phyloP scores from a whole-genome alignment of 2,329 filamentous ascomycete genomes.

The Pyrenochaeta sp. region DNA sequence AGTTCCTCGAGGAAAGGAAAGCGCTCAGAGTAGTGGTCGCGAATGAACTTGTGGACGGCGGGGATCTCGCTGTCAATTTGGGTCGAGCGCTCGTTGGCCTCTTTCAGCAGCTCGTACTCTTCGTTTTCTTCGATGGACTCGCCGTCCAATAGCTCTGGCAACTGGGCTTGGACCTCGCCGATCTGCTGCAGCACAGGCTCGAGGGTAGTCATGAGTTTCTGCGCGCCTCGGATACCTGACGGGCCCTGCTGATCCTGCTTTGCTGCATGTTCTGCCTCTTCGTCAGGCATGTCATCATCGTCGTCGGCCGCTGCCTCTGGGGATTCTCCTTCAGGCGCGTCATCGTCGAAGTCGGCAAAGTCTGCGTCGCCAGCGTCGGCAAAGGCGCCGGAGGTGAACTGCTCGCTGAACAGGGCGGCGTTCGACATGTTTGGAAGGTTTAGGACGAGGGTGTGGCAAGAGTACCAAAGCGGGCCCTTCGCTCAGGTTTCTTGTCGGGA shows the following conservation, averaged over 20 bases:
- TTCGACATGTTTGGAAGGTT: no score
- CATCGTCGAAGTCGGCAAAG: conserved; percentile 42
- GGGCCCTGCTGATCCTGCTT: conserved; percentile 70
- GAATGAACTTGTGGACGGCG: conserved; percentile 93
- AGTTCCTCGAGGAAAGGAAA: conserved; percentile 93
- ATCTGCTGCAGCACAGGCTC: conserved; percentile 77
- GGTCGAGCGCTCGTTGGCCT: conserved; percentile 88
- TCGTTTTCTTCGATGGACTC: conserved; percentile 89
- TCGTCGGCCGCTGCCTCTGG: conserved; percentile 61
- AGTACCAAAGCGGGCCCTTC: no score
- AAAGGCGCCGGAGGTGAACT: conserved; percentile 70
- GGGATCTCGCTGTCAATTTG: conserved; percentile 93
- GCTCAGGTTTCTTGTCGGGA: no score
- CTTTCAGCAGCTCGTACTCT: conserved; percentile 86
- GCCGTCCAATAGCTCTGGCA: conserved; percentile 74
- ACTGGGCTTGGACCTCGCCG: conserved; percentile 61
- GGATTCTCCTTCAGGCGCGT: conserved; percentile 47
- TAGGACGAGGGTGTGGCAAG: no score
- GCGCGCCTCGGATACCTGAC: conserved; percentile 77
- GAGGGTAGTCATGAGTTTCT: conserved; percentile 80
- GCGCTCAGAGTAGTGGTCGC: conserved; percentile 91
- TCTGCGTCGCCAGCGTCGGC: conserved; percentile 77
- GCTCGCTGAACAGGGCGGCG: conserved; percentile 2
- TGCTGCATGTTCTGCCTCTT: conserved; percentile 62
- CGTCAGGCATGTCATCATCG: conserved; percentile 65